Percentiles rank a stretch among this genome's conserved stretches.
phyloP scores from a whole-genome alignment of 176 grass and related monocot genomes.

The Zoysia japonica region DNA sequence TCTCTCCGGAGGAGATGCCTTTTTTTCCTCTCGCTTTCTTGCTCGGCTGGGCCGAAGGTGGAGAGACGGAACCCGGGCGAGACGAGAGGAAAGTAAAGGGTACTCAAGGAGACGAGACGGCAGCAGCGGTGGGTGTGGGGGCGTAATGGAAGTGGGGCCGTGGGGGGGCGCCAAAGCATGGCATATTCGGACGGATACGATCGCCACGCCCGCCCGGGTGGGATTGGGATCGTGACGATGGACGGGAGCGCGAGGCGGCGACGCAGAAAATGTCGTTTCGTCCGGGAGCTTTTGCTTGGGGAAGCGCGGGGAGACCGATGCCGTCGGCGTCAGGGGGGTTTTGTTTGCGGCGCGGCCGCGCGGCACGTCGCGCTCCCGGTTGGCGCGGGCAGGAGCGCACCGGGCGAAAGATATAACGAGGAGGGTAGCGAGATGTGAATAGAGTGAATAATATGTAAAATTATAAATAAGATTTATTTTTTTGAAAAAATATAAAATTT shows the following conservation, averaged over 20 bases:
- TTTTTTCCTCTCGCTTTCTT: constrained; percentile 27
- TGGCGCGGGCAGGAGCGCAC: not conserved
- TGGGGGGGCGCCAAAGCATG: constrained; percentile 51
- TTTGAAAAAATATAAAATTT: too few relatives aligned
- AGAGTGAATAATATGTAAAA: too few relatives aligned
- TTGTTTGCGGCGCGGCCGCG: not conserved
- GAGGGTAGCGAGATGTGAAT: too few relatives aligned
- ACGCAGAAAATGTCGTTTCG: constrained; percentile 31
- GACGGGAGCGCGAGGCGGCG: not conserved
- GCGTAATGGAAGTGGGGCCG: constrained; percentile 23
- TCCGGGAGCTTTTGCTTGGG: constrained; percentile 28
- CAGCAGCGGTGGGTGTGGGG: constrained; percentile 17
- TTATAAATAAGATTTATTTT: too few relatives aligned
- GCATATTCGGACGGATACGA: constrained; percentile 76
- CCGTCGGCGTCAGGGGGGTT: constrained; percentile 23
- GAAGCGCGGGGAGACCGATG: not conserved
- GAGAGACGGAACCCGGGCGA: constrained; percentile 13
- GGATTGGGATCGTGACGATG: not conserved
- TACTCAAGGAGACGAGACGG: not conserved
- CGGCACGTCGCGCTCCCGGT: not conserved
- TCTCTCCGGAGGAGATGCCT: not conserved
- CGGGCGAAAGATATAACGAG: too few relatives aligned
- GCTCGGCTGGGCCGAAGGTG: constrained; percentile 40
- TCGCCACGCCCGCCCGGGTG: constrained; percentile 35
- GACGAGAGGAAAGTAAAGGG: constrained; percentile 14